phyloP scores from a whole-genome alignment of 306 rosid species.

The Pterocarpus macrocarpus region DNA sequence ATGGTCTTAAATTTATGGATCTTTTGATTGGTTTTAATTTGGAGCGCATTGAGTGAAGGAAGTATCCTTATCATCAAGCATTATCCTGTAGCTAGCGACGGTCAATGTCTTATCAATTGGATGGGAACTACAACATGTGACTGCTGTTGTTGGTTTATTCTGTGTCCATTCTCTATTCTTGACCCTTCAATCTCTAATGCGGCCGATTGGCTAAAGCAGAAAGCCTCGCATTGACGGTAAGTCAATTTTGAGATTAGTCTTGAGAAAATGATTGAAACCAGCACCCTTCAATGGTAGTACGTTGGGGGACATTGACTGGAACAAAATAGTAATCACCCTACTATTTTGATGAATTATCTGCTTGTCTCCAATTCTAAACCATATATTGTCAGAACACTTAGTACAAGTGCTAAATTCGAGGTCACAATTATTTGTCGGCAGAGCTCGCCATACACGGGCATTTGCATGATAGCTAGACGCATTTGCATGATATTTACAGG shows the following conservation, averaged over 20 bases:
- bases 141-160: slow-evolving; percentile 27
- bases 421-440: slow-evolving; percentile 42
- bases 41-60: not conserved
- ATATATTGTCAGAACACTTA: slow-evolving; percentile 10
- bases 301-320: not conserved
- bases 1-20: not conserved
- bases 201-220: slow-evolving; percentile 7
- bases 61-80: slow-evolving; percentile 37
- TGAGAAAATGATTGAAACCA: slow-evolving; percentile 32
- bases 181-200: slow-evolving; percentile 23
- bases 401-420: slow-evolving; percentile 8
- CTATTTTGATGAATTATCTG: too few relatives aligned
- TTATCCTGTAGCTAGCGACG: not conserved
- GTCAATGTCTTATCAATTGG: slow-evolving; percentile 25
- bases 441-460: slow-evolving; percentile 7
- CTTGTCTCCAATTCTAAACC: slow-evolving; percentile 9
- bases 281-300: slow-evolving; percentile 16
- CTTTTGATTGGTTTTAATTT: not conserved
- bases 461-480: not conserved
- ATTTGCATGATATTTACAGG: not conserved
- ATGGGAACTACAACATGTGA: slow-evolving; percentile 11
- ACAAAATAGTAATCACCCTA: not conserved
- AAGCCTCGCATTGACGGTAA: slow-evolving; percentile 11
- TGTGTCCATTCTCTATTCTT: not conserved
- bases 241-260: slow-evolving; percentile 33